These are phyloP conservation scores for Penicillium sp. DNA, from an alignment of 2,329 filamentous ascomycete species.

Conservation along the genomic window DNA sequence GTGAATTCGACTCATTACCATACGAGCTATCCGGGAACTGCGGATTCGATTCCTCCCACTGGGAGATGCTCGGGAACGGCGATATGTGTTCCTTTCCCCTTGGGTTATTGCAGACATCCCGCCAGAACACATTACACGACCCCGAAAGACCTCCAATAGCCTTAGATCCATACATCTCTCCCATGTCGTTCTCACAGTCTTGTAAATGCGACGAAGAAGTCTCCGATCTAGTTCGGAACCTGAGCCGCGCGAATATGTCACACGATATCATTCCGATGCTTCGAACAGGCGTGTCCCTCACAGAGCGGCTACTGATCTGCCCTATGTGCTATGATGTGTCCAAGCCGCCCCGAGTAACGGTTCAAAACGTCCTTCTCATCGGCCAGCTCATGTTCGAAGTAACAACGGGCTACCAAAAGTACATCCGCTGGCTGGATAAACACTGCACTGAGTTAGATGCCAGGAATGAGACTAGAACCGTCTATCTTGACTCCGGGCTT, in stretches of 20 bases:
- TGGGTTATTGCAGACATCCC: conserved; percentile 14
- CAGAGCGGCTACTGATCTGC: conserved; percentile 26
- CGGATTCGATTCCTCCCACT: conserved; percentile 21
- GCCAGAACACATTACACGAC: background rate
- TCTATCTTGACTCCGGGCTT: conserved; percentile 17
- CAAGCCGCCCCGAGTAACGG: conserved; percentile 29
- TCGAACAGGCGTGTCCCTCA: conserved; percentile 16
- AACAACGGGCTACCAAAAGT: conserved; percentile 28
- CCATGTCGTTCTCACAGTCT: conserved; percentile 18
- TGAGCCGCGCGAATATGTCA: conserved; percentile 19
- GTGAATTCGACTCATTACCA: conserved; percentile 18
- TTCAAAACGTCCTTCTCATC: conserved; percentile 33
- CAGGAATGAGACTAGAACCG: conserved; percentile 3
- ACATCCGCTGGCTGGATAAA: conserved; percentile 28
- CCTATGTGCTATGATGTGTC: conserved; percentile 31
- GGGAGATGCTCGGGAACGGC: conserved; percentile 20
- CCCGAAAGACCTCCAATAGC: conserved; percentile 2
- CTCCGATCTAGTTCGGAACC: conserved; percentile 19
- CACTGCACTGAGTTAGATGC: conserved; percentile 17
- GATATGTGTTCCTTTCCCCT: conserved; percentile 18
- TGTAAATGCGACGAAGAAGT: conserved; percentile 28
- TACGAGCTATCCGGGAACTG: conserved; percentile 20
- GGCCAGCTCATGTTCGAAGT: conserved; percentile 29
- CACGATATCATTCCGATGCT: conserved; percentile 22
- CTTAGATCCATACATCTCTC: conserved; percentile 14